These are phyloP conservation scores for Metrosideros polymorpha DNA, from an alignment of 441 rosid species.

Conservation along the genomic window DNA sequence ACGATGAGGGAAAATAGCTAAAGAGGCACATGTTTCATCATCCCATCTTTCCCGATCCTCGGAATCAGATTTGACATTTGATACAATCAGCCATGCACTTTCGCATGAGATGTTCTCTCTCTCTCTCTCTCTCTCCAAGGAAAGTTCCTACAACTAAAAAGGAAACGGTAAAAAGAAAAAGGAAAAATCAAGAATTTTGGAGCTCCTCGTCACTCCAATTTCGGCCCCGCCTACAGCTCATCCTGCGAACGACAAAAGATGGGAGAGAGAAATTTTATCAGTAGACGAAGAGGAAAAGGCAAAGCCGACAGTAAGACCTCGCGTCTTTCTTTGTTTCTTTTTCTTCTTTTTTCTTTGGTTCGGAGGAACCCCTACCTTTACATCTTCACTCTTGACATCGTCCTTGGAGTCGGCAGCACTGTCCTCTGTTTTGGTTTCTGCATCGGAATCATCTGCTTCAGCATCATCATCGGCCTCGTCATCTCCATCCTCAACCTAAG, in stretches of 20 bases:
- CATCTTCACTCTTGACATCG: background rate
- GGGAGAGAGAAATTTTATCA: background rate
- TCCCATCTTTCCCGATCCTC: background rate
- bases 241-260: background rate
- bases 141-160: background rate
- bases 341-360: background rate
- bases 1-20: background rate
- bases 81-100: background rate
- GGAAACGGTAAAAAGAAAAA: background rate
- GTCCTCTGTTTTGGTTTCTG: background rate
- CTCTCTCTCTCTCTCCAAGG: background rate
- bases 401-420: background rate
- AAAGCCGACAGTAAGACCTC: background rate
- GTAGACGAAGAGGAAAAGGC: background rate
- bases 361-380: background rate
- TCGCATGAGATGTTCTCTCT: background rate
- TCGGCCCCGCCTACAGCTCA: background rate
- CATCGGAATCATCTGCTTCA: background rate
- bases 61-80: background rate
- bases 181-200: background rate
- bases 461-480: background rate
- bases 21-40: background rate
- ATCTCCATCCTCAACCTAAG: background rate
- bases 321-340: background rate
- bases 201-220: background rate